Conservation (phyloP, 2,329 filamentous ascomycete species). For the Eurotiales sp. region DNA sequence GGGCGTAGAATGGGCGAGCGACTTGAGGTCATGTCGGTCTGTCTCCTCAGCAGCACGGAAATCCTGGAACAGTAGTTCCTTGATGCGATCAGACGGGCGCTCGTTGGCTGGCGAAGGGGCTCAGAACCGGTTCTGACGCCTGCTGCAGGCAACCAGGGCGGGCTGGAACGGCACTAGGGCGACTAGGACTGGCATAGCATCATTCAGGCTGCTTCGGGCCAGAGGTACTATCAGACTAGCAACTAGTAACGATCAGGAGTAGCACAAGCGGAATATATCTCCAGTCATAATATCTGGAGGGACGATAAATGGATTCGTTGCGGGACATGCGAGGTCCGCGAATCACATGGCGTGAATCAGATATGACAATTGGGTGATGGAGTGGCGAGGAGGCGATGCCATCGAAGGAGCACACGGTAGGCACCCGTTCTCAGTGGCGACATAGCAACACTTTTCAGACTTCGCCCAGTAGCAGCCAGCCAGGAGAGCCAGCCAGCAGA, state of each 20-base stretch:
- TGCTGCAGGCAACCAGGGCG: constrained; percentile 5
- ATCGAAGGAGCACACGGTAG: too few relatives aligned
- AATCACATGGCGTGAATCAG: constrained; percentile 1
- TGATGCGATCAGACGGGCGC: constrained; percentile 8
- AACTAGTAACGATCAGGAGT: too few relatives aligned
- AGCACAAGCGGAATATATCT: too few relatives aligned
- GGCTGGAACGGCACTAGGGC: constrained; percentile 7
- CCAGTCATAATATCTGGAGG: too few relatives aligned
- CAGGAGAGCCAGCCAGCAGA: not conserved
- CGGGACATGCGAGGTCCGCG: not conserved
- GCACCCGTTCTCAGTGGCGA: too few relatives aligned
- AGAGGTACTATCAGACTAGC: not conserved
- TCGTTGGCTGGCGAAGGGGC: constrained; percentile 10
- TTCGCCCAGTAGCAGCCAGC: too few relatives aligned
- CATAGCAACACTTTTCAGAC: too few relatives aligned
- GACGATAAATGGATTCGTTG: too few relatives aligned
- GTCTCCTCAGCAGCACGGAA: not conserved
- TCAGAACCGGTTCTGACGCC: constrained; percentile 14
- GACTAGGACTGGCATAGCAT: constrained; percentile 3
- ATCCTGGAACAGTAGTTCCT: not conserved
- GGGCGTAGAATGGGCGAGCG: not conserved
- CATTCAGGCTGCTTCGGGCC: not conserved
- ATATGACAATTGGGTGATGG: too few relatives aligned
- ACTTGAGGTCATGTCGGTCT: not conserved
- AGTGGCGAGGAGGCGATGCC: too few relatives aligned